Conservation (phyloP, 2,329 filamentous ascomycete genomes). For the Claviceps cyperi region DNA sequence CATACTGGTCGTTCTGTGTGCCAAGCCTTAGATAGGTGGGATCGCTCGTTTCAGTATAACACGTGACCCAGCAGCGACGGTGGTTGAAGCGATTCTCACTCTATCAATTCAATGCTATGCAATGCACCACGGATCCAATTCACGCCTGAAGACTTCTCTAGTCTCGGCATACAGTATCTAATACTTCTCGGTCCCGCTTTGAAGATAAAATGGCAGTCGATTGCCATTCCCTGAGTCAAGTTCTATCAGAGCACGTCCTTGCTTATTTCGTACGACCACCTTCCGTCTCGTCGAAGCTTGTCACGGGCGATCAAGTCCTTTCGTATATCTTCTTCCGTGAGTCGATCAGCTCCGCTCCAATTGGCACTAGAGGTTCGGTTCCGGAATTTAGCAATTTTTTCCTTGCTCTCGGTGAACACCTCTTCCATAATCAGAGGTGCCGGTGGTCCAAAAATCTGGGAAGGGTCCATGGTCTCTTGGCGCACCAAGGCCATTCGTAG, state of each 20-base stretch:
- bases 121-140: neutral
- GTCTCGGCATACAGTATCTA: neutral
- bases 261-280: conserved; percentile 60
- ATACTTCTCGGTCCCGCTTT: neutral
- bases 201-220: neutral
- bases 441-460: conserved; percentile 77
- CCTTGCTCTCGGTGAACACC: conserved; percentile 82
- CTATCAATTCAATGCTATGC: conserved; percentile 6
- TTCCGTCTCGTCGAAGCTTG: conserved; percentile 65
- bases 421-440: conserved; percentile 88
- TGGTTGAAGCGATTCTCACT: too few relatives aligned
- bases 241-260: conserved; percentile 26
- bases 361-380: conserved; percentile 87
- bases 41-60: too few relatives aligned
- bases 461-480: conserved; percentile 77
- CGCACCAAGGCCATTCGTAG: conserved; percentile 59
- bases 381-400: conserved; percentile 74
- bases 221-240: neutral
- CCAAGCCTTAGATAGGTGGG: too few relatives aligned
- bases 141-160: neutral
- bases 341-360: conserved; percentile 67
- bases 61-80: too few relatives aligned
- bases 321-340: conserved; percentile 78
- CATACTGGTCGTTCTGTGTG: too few relatives aligned
- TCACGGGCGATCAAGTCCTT: conserved; percentile 69